Evolutionary conservation across 192 early-diverging fungal species (phyloP).

Genomic region (Powellomyces hirtus): DNA sequence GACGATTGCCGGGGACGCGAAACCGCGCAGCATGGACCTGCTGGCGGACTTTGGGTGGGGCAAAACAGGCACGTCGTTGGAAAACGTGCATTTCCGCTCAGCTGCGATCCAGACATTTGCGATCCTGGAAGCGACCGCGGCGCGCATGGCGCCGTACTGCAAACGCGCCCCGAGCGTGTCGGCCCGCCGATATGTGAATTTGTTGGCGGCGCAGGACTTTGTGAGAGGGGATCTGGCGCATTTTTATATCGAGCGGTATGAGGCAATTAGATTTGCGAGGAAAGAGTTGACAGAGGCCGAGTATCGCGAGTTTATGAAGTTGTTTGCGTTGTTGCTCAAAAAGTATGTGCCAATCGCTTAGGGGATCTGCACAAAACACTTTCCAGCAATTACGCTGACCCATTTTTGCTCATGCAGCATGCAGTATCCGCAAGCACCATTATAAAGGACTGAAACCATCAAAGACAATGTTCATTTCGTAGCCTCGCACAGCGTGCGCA

Average conservation of each 20-base stretch:
- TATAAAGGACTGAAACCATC: too few relatives aligned
- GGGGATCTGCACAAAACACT: not conserved
- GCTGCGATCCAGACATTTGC: slow-evolving; percentile 20
- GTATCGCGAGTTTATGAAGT: slow-evolving; percentile 36
- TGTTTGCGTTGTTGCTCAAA: slow-evolving; percentile 21
- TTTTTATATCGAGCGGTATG: slow-evolving; percentile 31
- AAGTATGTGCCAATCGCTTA: not conserved
- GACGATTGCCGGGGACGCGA: slow-evolving; percentile 19
- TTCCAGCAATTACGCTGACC: not conserved
- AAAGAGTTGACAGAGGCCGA: slow-evolving; percentile 16
- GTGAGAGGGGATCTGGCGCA: slow-evolving; percentile 11
- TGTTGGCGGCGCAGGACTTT: not conserved
- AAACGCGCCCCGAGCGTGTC: not conserved
- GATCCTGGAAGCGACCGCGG: not conserved
- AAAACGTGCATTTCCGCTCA: slow-evolving; percentile 2
- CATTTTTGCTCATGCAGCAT: not conserved
- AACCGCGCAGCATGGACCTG: slow-evolving; percentile 12
- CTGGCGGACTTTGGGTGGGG: slow-evolving; percentile 32
- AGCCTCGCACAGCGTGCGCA: too few relatives aligned
- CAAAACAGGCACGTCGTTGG: not conserved
- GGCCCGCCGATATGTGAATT: slow-evolving; percentile 9
- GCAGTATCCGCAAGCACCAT: not conserved
- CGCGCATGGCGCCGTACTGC: not conserved
- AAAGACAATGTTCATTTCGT: too few relatives aligned
- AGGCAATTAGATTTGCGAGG: slow-evolving; percentile 21